A percentile compares a stretch with the other conserved stretches of the same genome.
Evolutionary conservation across 306 rosid genomes (phyloP).

Genomic region (Pyrus betulifolia): DNA sequence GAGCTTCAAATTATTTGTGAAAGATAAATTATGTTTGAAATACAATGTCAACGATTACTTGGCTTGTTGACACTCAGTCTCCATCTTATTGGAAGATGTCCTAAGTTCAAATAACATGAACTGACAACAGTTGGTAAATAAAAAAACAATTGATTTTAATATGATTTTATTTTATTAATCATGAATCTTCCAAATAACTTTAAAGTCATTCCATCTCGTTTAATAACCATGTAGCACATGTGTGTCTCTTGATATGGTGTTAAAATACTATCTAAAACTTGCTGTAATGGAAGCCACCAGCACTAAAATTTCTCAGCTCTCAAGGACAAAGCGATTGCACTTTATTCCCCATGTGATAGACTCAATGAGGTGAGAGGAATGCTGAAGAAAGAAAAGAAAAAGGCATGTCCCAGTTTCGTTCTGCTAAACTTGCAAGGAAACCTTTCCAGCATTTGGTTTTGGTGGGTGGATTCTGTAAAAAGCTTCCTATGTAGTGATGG

Average conservation of each 20-base stretch:
- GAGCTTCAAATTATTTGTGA: not conserved
- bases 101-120: too few relatives aligned
- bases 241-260: not conserved
- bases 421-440: not conserved
- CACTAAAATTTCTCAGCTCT: not conserved
- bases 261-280: not conserved
- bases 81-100: too few relatives aligned
- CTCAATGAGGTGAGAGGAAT: not conserved
- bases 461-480: not conserved
- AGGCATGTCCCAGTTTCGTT: not conserved
- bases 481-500: not conserved
- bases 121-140: too few relatives aligned
- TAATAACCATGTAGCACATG: not conserved
- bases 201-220: too few relatives aligned
- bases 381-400: not conserved
- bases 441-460: not conserved
- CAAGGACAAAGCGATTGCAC: not conserved
- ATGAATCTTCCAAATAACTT: too few relatives aligned
- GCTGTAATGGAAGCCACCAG: slow-evolving; percentile 4
- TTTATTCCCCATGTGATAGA: not conserved
- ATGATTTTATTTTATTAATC: too few relatives aligned
- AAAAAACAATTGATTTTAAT: too few relatives aligned
- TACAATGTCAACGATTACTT: too few relatives aligned
- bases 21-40: too few relatives aligned
- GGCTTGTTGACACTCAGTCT: too few relatives aligned